Evolutionary conservation across 495 filamentous ascomycete genomes (phyloP).

Genomic region (Neurospora sp.): DNA sequence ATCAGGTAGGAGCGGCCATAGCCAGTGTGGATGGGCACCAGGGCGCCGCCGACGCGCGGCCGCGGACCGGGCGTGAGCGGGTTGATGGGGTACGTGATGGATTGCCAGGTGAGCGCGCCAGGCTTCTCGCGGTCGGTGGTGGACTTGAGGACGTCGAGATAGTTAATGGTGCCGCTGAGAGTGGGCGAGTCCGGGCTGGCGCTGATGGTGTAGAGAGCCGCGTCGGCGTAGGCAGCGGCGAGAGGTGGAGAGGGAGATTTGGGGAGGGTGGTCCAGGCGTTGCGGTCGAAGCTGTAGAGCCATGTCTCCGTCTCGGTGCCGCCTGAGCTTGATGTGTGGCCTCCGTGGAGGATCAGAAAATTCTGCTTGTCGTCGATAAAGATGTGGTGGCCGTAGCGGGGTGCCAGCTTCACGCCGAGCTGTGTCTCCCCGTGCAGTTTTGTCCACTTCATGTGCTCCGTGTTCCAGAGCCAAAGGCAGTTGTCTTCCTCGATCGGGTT

Average conservation of each 20-base stretch:
- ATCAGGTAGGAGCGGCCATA: slow-evolving; percentile 42
- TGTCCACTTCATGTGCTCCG: slow-evolving; percentile 27
- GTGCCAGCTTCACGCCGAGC: slow-evolving; percentile 9
- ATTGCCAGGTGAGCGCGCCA: slow-evolving; percentile 28
- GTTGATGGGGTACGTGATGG: slow-evolving; percentile 34
- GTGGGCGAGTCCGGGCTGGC: slow-evolving; percentile 10
- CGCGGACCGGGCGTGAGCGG: slow-evolving; percentile 36
- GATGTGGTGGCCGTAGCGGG: slow-evolving; percentile 16
- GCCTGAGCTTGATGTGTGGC: slow-evolving; percentile 12
- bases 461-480: slow-evolving; percentile 39
- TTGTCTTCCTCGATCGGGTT: slow-evolving; percentile 30
- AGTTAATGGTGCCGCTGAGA: slow-evolving; percentile 32
- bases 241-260: slow-evolving; percentile 21
- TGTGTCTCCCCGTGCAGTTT: slow-evolving; percentile 12
- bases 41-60: slow-evolving; percentile 30
- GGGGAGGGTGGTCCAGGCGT: slow-evolving; percentile 36
- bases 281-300: slow-evolving; percentile 32
- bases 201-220: slow-evolving; percentile 36
- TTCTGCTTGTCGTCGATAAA: slow-evolving; percentile 13
- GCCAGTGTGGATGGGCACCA: slow-evolving; percentile 39
- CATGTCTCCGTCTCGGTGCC: slow-evolving; percentile 29
- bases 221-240: slow-evolving; percentile 27
- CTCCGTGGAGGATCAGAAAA: slow-evolving; percentile 36
- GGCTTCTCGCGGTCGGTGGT: slow-evolving; percentile 21
- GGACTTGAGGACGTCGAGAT: slow-evolving; percentile 25